Percentiles rank a stretch among this genome's conserved stretches.
Evolutionary conservation across 2,329 filamentous ascomycete species (phyloP).

Genomic region (Neopestalotiopsis sp.): DNA sequence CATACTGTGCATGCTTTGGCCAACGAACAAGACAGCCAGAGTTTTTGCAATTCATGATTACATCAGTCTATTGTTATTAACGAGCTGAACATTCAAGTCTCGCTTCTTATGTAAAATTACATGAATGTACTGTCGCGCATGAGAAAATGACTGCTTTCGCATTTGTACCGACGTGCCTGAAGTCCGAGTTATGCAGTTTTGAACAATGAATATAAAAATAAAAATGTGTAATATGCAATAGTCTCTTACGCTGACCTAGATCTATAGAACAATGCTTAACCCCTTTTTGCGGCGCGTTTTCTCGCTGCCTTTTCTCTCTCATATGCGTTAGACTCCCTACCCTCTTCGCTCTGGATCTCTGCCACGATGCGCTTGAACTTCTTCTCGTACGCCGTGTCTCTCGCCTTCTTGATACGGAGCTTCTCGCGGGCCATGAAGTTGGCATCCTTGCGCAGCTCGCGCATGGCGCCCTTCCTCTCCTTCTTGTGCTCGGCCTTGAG

Average conservation of each 20-base stretch:
- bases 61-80: too few species aligned
- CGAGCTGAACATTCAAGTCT: too few species aligned
- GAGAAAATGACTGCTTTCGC: too few species aligned
- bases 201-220: background rate
- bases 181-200: too few species aligned
- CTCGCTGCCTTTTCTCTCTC: constrained; percentile 81
- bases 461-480: constrained; percentile 92
- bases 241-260: constrained; percentile 1
- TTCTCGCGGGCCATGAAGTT: constrained; percentile 92
- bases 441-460: constrained; percentile 93
- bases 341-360: constrained; percentile 95
- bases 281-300: constrained; percentile 63
- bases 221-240: constrained; percentile 1
- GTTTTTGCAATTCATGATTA: too few species aligned
- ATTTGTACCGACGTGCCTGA: too few species aligned
- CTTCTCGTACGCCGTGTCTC: constrained; percentile 91
- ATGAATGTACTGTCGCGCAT: too few species aligned
- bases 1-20: too few species aligned
- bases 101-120: too few species aligned
- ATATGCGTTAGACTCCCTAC: constrained; percentile 84
- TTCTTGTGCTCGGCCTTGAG: constrained; percentile 91
- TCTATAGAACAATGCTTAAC: background rate
- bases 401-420: constrained; percentile 89
- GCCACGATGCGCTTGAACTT: constrained; percentile 92
- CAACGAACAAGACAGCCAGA: too few species aligned